A percentile compares a stretch with the other conserved stretches of the same genome.
Conservation (phyloP, 495 filamentous ascomycete genomes). For the Pseudoneurospora amorphoporcata region DNA sequence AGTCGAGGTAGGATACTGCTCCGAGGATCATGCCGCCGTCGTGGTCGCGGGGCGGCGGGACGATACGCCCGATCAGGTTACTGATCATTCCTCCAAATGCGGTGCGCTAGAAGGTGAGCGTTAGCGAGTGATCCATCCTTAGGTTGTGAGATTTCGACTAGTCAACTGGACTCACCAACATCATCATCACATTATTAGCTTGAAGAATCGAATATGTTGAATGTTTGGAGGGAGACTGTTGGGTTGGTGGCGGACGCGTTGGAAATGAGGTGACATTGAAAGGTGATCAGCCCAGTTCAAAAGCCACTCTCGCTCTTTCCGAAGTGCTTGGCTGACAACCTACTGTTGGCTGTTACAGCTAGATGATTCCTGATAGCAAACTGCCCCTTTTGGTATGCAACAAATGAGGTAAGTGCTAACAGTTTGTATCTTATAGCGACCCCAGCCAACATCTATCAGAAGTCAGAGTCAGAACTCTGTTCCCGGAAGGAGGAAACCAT, state of each 20-base stretch:
- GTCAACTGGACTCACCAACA: background rate
- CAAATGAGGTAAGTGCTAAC: background rate
- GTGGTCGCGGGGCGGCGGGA: background rate
- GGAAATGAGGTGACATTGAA: background rate
- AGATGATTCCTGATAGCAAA: background rate
- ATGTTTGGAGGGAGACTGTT: background rate
- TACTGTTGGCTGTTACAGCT: background rate
- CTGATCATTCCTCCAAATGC: background rate
- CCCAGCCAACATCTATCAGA: background rate
- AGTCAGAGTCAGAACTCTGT: background rate
- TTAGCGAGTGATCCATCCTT: background rate
- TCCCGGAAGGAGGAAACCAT: background rate
- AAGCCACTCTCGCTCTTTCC: background rate
- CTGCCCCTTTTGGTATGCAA: background rate
- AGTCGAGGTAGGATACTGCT: slow-evolving; percentile 61
- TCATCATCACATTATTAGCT: background rate
- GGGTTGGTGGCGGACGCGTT: background rate
- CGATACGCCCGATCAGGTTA: background rate
- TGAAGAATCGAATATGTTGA: background rate
- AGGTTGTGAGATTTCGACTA: background rate
- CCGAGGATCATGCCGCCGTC: slow-evolving; percentile 42
- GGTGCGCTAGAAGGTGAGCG: background rate
- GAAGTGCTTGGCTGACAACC: background rate
- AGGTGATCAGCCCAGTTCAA: background rate
- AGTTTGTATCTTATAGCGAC: background rate